Base-by-base conservation (phyloP, 75 land plant species). In the Larix kaempferi region DNA sequence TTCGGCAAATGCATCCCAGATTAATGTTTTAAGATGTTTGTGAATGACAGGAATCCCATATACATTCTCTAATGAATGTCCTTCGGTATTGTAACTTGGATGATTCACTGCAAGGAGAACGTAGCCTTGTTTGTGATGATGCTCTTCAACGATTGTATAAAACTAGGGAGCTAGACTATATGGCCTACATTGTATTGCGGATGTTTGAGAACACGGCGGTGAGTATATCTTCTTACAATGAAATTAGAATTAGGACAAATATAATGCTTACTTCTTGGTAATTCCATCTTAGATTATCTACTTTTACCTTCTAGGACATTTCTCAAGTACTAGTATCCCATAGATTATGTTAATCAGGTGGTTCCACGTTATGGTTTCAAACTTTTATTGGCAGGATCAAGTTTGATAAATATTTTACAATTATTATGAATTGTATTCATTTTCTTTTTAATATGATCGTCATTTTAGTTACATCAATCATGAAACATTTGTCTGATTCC, bases 141-240 rank as follows among this genome's bases (percentile, higher is more conserved):
- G 99, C 94, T 39, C 81, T 98, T 78, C 91, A 98, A 69, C 93
- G 91, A 5, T 82, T 98, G 57, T 87, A 78, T 78, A 89, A 89
- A 78, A 95, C 94, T 2, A 93, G 89, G 79, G 99, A 98, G 84
- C 96, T 98, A 37, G 99, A 98, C 69, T 98, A 98, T 78, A 88
- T 98, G 92, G 95, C 96, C 69, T 92, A 95, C 59, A 85, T 98
- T 74, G 99, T 98, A 3, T 75, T 98, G 15, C 88, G 98, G 82
- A 85, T 98, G 98, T 98, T 95, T 83, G 99, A 98, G 76, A 93
- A 95, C 76, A 91, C 96, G 35, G 94, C 86, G 84, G 99, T 98
- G 63, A 67, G 82, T 71, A 12, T 39, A 25, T 78, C 13, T 26
- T 13, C 33, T 29, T 12, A 15, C n/a, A 22, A 33, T 33, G 3